phyloP scores from a whole-genome alignment of 495 filamentous ascomycete species.

The Xylaria intraflava region DNA sequence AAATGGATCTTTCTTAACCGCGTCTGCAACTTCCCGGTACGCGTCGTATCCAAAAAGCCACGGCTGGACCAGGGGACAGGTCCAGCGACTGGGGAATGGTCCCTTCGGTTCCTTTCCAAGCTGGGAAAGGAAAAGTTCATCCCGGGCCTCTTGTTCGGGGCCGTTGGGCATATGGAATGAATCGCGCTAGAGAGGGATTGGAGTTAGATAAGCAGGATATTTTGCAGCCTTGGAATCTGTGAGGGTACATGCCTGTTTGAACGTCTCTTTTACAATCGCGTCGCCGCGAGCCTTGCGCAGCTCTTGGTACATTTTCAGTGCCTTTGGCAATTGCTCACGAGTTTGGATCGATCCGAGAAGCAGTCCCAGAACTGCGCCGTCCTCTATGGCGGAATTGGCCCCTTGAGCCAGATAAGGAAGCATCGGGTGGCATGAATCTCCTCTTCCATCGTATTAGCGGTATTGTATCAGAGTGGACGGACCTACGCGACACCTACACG shows the following conservation, averaged over 20 bases:
- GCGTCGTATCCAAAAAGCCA: slow-evolving; percentile 61
- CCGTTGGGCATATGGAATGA: slow-evolving; percentile 52
- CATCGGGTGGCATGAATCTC: slow-evolving; percentile 53
- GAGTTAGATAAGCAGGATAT: neutral
- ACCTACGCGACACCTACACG: slow-evolving; percentile 16
- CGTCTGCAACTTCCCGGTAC: slow-evolving; percentile 49
- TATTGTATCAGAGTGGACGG: neutral
- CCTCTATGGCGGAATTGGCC: slow-evolving; percentile 37
- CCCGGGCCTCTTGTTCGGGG: slow-evolving; percentile 42
- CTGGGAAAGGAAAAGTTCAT: slow-evolving; percentile 38
- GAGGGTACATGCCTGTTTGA: slow-evolving; percentile 26
- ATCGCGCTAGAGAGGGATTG: slow-evolving; percentile 22
- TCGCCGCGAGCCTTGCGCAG: slow-evolving; percentile 50
- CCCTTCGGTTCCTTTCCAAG: slow-evolving; percentile 39
- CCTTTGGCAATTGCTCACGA: slow-evolving; percentile 36
- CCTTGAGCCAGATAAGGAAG: slow-evolving; percentile 51
- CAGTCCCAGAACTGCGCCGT: slow-evolving; percentile 24
- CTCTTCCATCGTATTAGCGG: slow-evolving; percentile 18
- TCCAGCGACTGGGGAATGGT: slow-evolving; percentile 55
- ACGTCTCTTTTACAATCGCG: slow-evolving; percentile 47
- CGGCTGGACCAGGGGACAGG: slow-evolving; percentile 51
- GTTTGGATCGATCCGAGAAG: slow-evolving; percentile 7
- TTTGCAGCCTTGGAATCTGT: neutral
- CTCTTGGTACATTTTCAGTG: slow-evolving; percentile 46
- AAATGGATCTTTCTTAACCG: slow-evolving; percentile 35